Evolutionary conservation across 768 basidiomycete genomes (phyloP), one percentile per base, ranked within the genome.

Genomic region (Mycena alexandri): DNA sequence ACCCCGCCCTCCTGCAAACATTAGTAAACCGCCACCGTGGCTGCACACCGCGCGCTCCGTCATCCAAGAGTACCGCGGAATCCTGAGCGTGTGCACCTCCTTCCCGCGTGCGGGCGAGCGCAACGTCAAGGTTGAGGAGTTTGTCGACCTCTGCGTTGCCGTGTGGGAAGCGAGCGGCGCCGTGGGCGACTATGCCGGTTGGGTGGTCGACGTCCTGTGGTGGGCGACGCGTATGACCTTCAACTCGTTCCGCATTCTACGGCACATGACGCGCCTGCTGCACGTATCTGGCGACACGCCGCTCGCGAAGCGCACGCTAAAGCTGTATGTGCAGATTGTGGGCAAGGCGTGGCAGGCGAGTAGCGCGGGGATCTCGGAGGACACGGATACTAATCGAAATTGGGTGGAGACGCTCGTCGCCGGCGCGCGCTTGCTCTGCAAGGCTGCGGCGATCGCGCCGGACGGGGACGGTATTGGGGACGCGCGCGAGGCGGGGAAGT

Each of bases 201-300:
- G 92, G 93, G 88, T 93, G 19, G 85, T 95, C 58, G 93, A 95
- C 75, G 86, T 95, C 22, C 85, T 98, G 2, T 97, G 95, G 93
- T 96, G 95, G 95, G 92, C 95, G 1, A 96, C 95, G 11, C 89
- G 91, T 22, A 86, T 96, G 22, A 99, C 97, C 0, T 98, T 98
- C 83, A 96, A 98, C 75, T 96, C 94, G 0, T 92, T 91, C 66
- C 87, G 90, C 11, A 81, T 98, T 10, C 86, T 94, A 61, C 90
- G 96, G 0, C 93, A 98, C 77, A 90, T 98, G 84, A 88, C 89
- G 33, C 89, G 92, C 1, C 78, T 96, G 2, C 79, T 93, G 17
- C 87, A 89, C 63, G 85, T 88, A 14, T 83, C 86, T 0, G 88
- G 88, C 11, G 90, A 90, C 69, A 78, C 79, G 3, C 76, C 82